Evolutionary conservation across 495 filamentous ascomycete genomes (phyloP).

Genomic region (Aspergillus homomorphus): DNA sequence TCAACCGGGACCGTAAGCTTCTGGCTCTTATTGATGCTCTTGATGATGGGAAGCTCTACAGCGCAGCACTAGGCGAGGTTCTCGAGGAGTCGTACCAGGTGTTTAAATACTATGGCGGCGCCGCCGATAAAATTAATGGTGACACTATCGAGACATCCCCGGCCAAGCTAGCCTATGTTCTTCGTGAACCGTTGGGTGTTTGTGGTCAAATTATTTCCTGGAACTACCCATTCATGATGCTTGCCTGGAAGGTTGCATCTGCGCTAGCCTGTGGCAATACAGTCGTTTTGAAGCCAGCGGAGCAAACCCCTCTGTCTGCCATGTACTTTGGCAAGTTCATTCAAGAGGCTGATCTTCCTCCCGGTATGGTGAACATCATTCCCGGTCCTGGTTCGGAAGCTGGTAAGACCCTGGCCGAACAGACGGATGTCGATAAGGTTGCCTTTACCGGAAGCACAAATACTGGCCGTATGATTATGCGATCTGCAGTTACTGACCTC

Average conservation of each 20-base stretch:
- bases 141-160: no score
- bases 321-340: slow-evolving; percentile 18
- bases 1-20: neutral
- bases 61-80: no score
- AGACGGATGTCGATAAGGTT: slow-evolving; percentile 15
- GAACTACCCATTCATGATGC: neutral
- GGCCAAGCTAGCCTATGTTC: no score
- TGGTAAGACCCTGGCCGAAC: slow-evolving; percentile 16
- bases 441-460: slow-evolving; percentile 24
- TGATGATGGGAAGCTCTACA: no score
- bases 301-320: slow-evolving; percentile 7
- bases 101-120: no score
- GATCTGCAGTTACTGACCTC: slow-evolving; percentile 40
- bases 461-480: slow-evolving; percentile 22
- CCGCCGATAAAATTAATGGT: no score
- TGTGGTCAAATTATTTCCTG: neutral
- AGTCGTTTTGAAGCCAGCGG: neutral
- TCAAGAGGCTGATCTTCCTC: slow-evolving; percentile 18
- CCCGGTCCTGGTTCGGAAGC: slow-evolving; percentile 15
- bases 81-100: no score
- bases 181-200: neutral
- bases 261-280: neutral
- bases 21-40: no score
- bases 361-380: slow-evolving; percentile 22
- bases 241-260: neutral